Base-by-base conservation (phyloP, 2,329 filamentous ascomycete species). In the Aspergillus sp. region DNA sequence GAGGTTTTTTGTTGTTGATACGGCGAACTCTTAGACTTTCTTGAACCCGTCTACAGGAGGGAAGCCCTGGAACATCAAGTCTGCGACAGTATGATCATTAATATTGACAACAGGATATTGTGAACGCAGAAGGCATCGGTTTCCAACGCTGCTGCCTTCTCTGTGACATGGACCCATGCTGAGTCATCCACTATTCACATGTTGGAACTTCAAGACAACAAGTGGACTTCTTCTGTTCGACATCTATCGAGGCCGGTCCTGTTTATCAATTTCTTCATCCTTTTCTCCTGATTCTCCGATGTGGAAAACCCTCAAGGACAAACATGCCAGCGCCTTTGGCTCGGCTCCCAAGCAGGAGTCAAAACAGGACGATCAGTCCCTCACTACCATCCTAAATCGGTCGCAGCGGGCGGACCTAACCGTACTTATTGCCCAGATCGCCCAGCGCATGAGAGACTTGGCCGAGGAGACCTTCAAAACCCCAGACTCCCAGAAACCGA, bases 1-100 rank as follows among this genome's bases (percentile, higher is more conserved):
- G 15, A 86, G 84, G 66, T 96, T 89, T 70, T 94, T 96, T 68
- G 87, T 94, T 7, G 92, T 95, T 2, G 86, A 91, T 65, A 75
- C 72, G 15, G 66, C 69, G 46, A 71, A 61, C 19, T 59, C 48
- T 45, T 51, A 46, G 59, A 45, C 58, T 62, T 50, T 22, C 48
- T 8, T 30, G 46, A 41, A 19, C 13, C 43, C 30, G 23, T 28
- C 17, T 47, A 15, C 25, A 45, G 8, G 30, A 5, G 15, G 22
- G 2, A 23, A 25, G 13, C 13, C 23, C 2, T 22, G 45, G 15
- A 63, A 60, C 52, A 15, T 46, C 31, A 45, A 25, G 19, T 2
- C 19, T 19, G 19, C 19, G 19, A 19, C 19, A 2, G 19, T 19
- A 19, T 19, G 19, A 19, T 19, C 19, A 19, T 19, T 19, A 19